Conservation (phyloP, 371 early-diverging fungal genomes). For the Lichtheimia ramosa region DNA sequence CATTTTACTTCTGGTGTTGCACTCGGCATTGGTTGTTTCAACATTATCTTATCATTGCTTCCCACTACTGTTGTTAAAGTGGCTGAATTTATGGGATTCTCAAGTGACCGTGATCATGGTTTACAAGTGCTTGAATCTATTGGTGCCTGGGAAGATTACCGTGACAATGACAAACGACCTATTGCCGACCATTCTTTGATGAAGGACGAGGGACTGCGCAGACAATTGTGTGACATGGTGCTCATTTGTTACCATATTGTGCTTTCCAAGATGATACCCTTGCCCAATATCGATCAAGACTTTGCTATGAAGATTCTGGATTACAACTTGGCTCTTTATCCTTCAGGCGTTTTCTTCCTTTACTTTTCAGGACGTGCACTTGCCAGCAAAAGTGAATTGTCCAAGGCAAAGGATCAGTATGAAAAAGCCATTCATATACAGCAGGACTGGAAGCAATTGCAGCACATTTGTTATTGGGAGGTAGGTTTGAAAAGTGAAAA, state of each 20-base stretch:
- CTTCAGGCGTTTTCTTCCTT: constrained; percentile 64
- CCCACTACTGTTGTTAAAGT: constrained; percentile 51
- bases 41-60: constrained; percentile 50
- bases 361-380: constrained; percentile 60
- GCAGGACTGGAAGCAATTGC: constrained; percentile 75
- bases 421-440: constrained; percentile 40
- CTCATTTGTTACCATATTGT: constrained; percentile 69
- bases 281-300: constrained; percentile 47
- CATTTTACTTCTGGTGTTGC: constrained; percentile 76
- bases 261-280: constrained; percentile 59
- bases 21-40: constrained; percentile 65
- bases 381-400: constrained; percentile 45
- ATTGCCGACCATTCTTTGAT: not conserved
- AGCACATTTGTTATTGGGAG: constrained; percentile 81
- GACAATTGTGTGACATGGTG: constrained; percentile 61
- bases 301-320: constrained; percentile 47
- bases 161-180: constrained; percentile 38
- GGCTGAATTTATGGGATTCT: constrained; percentile 74
- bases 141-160: constrained; percentile 40
- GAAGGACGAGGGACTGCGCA: constrained; percentile 31
- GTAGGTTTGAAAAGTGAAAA: not conserved
- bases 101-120: constrained; percentile 66
- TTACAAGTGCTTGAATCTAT: constrained; percentile 61
- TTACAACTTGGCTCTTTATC: constrained; percentile 43
- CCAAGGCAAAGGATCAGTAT: constrained; percentile 53